A percentile compares a stretch with the other conserved stretches of the same genome.
Conservation (phyloP, 2,329 filamentous ascomycete species). For the Fusarium longipes region DNA sequence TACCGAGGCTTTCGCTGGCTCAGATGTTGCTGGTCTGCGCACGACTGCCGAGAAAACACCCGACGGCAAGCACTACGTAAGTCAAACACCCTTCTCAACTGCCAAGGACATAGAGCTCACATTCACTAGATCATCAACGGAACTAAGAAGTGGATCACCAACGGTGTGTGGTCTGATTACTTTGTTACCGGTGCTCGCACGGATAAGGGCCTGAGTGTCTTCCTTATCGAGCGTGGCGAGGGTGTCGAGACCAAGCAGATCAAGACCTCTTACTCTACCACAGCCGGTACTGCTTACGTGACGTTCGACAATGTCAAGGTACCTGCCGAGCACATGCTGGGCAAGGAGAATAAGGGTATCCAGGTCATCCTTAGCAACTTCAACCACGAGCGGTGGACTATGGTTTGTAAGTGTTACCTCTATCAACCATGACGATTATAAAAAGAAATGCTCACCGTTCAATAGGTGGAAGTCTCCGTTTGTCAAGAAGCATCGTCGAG, state of each 20-base stretch:
- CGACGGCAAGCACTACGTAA: slow-evolving; percentile 77
- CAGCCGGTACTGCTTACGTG: slow-evolving; percentile 82
- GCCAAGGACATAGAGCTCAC: not conserved
- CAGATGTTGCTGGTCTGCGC: slow-evolving; percentile 80
- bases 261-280: slow-evolving; percentile 83
- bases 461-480: slow-evolving; percentile 68
- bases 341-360: slow-evolving; percentile 87
- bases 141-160: slow-evolving; percentile 88
- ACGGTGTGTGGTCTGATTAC: slow-evolving; percentile 83
- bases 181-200: slow-evolving; percentile 86
- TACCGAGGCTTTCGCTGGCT: slow-evolving; percentile 87
- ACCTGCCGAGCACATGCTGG: slow-evolving; percentile 80
- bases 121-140: slow-evolving; percentile 68
- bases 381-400: slow-evolving; percentile 86
- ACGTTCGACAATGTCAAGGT: slow-evolving; percentile 91
- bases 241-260: slow-evolving; percentile 81
- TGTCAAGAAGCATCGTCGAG: slow-evolving; percentile 77
- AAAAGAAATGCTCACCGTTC: slow-evolving; percentile 11
- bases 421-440: not conserved
- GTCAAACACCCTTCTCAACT: slow-evolving; percentile 44
- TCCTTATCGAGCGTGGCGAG: slow-evolving; percentile 79
- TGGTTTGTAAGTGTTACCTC: slow-evolving; percentile 65
- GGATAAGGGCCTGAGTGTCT: slow-evolving; percentile 80
- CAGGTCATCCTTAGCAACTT: slow-evolving; percentile 87
- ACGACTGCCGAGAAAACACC: slow-evolving; percentile 82